phyloP scores from a whole-genome alignment of 73 alveolate species.

The Tetrahymena elliotti region DNA sequence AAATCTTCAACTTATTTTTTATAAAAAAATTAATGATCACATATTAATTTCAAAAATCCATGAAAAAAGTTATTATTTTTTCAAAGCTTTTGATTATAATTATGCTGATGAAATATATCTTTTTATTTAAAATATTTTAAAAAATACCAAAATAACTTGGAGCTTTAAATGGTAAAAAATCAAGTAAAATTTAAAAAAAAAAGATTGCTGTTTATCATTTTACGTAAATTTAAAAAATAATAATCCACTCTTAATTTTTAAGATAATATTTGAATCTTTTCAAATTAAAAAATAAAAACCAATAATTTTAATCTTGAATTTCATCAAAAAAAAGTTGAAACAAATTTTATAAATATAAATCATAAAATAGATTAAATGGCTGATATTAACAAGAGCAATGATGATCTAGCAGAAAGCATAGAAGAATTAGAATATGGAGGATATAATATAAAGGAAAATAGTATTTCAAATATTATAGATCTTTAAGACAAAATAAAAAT shows the following conservation, averaged over 20 bases:
- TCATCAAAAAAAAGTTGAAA: neutral
- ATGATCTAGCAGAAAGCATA: neutral
- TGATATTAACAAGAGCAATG: neutral
- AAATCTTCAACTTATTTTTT: no score
- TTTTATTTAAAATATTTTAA: no score
- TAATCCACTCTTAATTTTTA: neutral
- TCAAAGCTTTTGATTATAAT: no score
- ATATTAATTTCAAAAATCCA: no score
- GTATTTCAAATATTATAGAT: neutral
- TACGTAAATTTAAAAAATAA: neutral
- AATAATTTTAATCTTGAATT: neutral
- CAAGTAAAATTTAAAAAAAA: no score
- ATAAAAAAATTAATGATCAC: no score
- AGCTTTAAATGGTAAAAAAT: no score
- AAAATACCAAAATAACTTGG: no score
- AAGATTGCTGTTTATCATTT: neutral
- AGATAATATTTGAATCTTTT: neutral
- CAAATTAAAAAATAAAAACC: neutral
- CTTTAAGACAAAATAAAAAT: neutral
- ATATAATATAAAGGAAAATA: neutral
- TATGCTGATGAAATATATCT: no score
- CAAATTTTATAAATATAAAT: neutral
- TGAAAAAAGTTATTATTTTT: no score
- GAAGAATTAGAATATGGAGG: neutral
- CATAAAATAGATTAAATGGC: neutral